phyloP scores from a whole-genome alignment of 176 grass and related monocot genomes.

The Stipa capillata region DNA sequence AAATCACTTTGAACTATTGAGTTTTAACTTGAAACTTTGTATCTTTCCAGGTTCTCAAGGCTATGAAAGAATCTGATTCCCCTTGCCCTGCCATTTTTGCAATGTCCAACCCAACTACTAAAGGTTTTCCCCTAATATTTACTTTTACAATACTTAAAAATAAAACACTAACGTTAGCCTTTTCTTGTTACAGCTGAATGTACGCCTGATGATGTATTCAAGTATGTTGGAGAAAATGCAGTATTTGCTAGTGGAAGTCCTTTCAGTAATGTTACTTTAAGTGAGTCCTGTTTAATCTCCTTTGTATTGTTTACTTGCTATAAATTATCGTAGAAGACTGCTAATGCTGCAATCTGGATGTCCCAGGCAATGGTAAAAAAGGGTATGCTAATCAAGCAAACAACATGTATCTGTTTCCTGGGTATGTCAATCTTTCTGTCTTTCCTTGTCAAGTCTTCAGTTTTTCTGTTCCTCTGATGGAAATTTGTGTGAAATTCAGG shows the following conservation, averaged over 20 bases:
- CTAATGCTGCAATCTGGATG: conserved; percentile 7
- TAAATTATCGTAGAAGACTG: not conserved
- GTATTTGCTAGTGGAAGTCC: conserved; percentile 98
- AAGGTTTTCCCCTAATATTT: conserved; percentile 37
- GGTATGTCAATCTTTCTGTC: conserved; percentile 46
- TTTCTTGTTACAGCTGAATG: conserved; percentile 71
- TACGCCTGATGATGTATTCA: conserved; percentile 91
- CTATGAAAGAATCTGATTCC: conserved; percentile 92
- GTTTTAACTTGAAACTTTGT: conserved; percentile 22
- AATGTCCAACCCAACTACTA: conserved; percentile 96
- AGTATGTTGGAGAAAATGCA: conserved; percentile 74
- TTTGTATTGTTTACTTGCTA: not conserved
- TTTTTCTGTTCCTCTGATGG: conserved; percentile 21
- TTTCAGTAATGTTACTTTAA: conserved; percentile 76
- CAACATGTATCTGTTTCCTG: conserved; percentile 99
- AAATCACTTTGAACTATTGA: not conserved
- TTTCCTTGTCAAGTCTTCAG: not conserved
- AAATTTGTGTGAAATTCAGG: conserved; percentile 44
- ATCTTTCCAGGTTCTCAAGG: conserved; percentile 70
- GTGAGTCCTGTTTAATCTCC: conserved; percentile 30
- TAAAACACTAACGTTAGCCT: conserved; percentile 12
- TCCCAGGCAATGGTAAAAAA: conserved; percentile 58
- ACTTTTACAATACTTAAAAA: not conserved
- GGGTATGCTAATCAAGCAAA: conserved; percentile 95
- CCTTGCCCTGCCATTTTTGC: conserved; percentile 83